Evolutionary conservation across 2,329 filamentous ascomycete genomes (phyloP), one percentile per base, ranked within the genome.

Genomic region (Alternaria panax): DNA sequence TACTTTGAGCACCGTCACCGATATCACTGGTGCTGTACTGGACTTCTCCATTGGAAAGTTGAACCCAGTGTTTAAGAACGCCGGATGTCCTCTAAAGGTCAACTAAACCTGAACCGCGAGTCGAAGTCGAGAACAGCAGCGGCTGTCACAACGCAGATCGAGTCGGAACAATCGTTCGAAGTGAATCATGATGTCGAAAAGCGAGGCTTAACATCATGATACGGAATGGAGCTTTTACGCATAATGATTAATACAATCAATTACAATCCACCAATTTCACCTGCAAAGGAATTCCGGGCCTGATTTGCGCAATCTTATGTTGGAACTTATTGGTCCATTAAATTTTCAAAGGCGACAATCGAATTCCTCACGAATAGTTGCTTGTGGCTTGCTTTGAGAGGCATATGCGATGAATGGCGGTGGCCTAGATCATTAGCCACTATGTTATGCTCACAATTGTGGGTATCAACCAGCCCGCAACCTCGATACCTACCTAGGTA

Each of bases 21-120:
- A 62, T 11, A 12, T 68, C 3, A 58, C 68, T 16, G 52, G 61
- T 6, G 42, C 45, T 1, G 8, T 68, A 2, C 36, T 73, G 41
- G 60, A 66, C 24, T 72, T 63, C 56, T 47, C 57, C 3, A 20
- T 61, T 2, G 60, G 60, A 12, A 66, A 72, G 57, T 46, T 73
- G 27, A 71, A 72, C 41, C 69, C 68, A 0, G 50, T 65, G 6
- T 73, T 73, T 54, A 45, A 62, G 58, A 71, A 69, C 14, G 45
- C 69, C 52, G 47, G 80, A 79, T 47, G 95, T 78, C 55, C 58
- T 8, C 18, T 48, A 20, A 48, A 24, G 45, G 30, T 48, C 8
- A n/a, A 20, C 30, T 34, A 48, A 34, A 41, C 5, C 12, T 2
- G 22, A 24, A 48, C 9, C 30, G 36, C 20, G 20, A 16, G 14